Evolutionary conservation across 257 asterid genomes (phyloP).

Genomic region (Solanum appendiculatum): DNA sequence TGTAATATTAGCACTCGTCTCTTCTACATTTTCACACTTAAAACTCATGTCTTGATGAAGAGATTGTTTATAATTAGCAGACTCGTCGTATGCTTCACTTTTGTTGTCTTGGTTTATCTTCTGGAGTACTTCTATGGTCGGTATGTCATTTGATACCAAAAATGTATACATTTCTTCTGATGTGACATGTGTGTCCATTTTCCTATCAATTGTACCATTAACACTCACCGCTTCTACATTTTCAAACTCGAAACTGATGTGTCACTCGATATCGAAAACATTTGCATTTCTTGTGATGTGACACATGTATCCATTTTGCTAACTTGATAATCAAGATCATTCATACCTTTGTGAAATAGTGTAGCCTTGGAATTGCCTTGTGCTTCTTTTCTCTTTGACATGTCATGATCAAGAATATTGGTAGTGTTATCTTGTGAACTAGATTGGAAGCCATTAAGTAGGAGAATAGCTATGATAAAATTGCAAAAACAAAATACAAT

Average conservation of each 20-base stretch:
- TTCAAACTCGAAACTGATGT: not conserved
- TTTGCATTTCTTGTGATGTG: not conserved
- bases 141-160: too few species aligned
- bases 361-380: not conserved
- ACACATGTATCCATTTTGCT: not conserved
- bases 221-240: not conserved
- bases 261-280: not conserved
- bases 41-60: not conserved
- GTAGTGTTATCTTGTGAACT: not conserved
- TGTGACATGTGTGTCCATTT: not conserved
- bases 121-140: not conserved
- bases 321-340: not conserved
- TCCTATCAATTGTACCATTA: not conserved
- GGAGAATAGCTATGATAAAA: slow-evolving; percentile 42
- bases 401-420: not conserved
- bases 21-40: not conserved
- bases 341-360: not conserved
- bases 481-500: slow-evolving; percentile 53
- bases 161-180: not conserved
- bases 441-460: slow-evolving; percentile 29
- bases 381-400: not conserved
- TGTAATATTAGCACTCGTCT: not conserved
- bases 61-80: not conserved
- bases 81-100: not conserved
- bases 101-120: not conserved